Base-by-base conservation (phyloP, 768 basidiomycete genomes). In the Pholiota conissans region DNA sequence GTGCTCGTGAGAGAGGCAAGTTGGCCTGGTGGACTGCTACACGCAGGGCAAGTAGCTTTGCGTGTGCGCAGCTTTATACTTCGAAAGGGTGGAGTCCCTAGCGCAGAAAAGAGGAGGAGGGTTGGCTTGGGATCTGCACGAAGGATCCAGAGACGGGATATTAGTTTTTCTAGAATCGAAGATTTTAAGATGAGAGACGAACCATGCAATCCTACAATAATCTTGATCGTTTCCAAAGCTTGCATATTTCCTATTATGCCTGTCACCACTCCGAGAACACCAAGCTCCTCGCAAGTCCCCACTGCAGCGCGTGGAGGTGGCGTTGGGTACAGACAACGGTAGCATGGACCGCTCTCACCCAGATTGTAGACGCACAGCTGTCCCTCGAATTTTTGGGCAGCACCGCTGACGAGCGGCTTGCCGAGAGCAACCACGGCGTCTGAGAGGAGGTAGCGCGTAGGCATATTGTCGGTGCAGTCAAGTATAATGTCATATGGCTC, bases 401-500 rank as follows among this genome's bases (percentile, higher is more conserved):
- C 97, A 7, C 96, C 96, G 56, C 91, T 93, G 34, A 98, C 88
- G 35, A 98, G 86, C 13, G 93, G 90, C 47, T 86, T 91, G n/a
- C 76, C 73, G 1, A 95, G 80, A 1, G 74, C 75, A 35, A 94
- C 90, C 14, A 90, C 85, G 0, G 85, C 84, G 69, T 98, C 95
- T 24, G 93, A 95, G 52, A 99, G 80, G 18, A 98, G 83, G 72
- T 98, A 98, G 5, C 97, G 89, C 0, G 94, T 95, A 2, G 90
- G 85, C 1, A 89, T 84, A 61, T 97, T 96, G 74, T 98, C 95
- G 3, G 95, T 97, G 76, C 95, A 98, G 73, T 98, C 96, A 14
- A 98, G 76, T 49, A 98, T 78, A 51, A 97, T 72, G 68, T 90
- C 84, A 66, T 92, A 94, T 1, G 79, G 67, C 10, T 67, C 61